A percentile compares a stretch with the other conserved stretches of the same genome.
phyloP scores from a whole-genome alignment of 192 early-diverging fungal species.

The Coemansia nantahalensis region DNA sequence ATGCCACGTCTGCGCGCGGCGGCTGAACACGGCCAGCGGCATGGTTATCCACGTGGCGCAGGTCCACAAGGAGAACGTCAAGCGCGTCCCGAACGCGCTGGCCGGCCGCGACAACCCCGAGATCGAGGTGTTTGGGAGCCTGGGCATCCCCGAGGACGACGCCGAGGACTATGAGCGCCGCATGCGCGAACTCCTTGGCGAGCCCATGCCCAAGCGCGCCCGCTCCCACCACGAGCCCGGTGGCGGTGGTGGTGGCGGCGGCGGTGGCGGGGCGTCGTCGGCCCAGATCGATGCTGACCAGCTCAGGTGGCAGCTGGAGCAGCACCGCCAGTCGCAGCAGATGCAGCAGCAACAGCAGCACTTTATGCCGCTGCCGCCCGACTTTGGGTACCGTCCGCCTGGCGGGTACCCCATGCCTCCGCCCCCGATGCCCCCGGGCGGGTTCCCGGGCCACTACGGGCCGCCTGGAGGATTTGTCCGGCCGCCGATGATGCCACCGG shows the following conservation, averaged over 20 bases:
- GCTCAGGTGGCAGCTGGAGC: constrained; percentile 47
- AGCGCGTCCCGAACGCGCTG: constrained; percentile 75
- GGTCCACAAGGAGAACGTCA: constrained; percentile 89
- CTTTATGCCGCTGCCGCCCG: constrained; percentile 1
- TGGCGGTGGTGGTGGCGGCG: too few species aligned
- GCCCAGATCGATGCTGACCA: constrained; percentile 42
- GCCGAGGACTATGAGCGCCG: constrained; percentile 61
- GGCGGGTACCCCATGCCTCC: constrained; percentile 5
- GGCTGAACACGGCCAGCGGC: constrained; percentile 85
- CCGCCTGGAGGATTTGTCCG: constrained; percentile 4
- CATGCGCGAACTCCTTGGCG: constrained; percentile 48
- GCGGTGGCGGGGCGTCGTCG: constrained; percentile 18
- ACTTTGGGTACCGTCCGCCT: constrained; percentile 2
- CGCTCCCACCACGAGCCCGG: constrained; percentile 12
- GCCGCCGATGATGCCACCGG: constrained; percentile 2
- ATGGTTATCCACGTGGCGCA: constrained; percentile 88
- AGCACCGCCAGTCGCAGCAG: constrained; percentile 51
- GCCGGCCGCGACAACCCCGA: constrained; percentile 82
- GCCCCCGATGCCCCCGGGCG: constrained; percentile 15
- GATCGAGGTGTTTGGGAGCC: constrained; percentile 94
- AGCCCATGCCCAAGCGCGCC: constrained; percentile 47
- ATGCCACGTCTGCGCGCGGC: constrained; percentile 79
- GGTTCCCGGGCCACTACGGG: background rate
- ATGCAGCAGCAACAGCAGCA: constrained; percentile 49
- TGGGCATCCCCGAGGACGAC: constrained; percentile 84